Evolutionary conservation across 805 yeast genomes (phyloP).

Genomic region (Tetrapisispora pingtungensis): DNA sequence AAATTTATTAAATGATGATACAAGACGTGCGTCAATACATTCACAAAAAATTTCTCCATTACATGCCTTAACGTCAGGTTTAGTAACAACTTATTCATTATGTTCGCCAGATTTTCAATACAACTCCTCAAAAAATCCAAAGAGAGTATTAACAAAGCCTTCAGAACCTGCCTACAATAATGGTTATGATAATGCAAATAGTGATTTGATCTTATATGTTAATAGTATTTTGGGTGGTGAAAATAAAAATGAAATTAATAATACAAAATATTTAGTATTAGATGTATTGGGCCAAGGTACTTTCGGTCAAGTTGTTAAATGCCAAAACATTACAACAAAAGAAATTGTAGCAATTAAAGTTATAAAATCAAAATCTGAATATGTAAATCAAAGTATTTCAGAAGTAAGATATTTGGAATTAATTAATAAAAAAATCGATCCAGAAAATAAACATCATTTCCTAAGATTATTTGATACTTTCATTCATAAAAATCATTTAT

Average conservation of each 20-base stretch:
- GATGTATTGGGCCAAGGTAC: slow-evolving; percentile 95
- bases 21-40: slow-evolving; percentile 57
- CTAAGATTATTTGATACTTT: slow-evolving; percentile 77
- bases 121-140: slow-evolving; percentile 76
- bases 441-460: slow-evolving; percentile 63
- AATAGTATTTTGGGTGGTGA: slow-evolving; percentile 79
- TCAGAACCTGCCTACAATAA: slow-evolving; percentile 70
- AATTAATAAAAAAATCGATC: slow-evolving; percentile 61
- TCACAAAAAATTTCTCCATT: slow-evolving; percentile 67
- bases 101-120: slow-evolving; percentile 83
- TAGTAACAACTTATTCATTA: slow-evolving; percentile 71
- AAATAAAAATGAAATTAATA: slow-evolving; percentile 23
- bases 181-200: slow-evolving; percentile 79
- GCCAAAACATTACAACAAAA: slow-evolving; percentile 60
- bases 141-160: slow-evolving; percentile 87
- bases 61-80: slow-evolving; percentile 63
- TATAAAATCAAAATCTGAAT: slow-evolving; percentile 84
- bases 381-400: slow-evolving; percentile 79
- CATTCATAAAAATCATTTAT: slow-evolving; percentile 83
- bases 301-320: slow-evolving; percentile 96
- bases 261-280: slow-evolving; percentile 75
- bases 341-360: slow-evolving; percentile 92
- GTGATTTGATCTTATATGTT: slow-evolving; percentile 86
- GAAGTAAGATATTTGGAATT: slow-evolving; percentile 83
- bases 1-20: slow-evolving; percentile 51